phyloP scores from a whole-genome alignment of 176 grass and related monocot genomes.

The Alloteropsis semialata region DNA sequence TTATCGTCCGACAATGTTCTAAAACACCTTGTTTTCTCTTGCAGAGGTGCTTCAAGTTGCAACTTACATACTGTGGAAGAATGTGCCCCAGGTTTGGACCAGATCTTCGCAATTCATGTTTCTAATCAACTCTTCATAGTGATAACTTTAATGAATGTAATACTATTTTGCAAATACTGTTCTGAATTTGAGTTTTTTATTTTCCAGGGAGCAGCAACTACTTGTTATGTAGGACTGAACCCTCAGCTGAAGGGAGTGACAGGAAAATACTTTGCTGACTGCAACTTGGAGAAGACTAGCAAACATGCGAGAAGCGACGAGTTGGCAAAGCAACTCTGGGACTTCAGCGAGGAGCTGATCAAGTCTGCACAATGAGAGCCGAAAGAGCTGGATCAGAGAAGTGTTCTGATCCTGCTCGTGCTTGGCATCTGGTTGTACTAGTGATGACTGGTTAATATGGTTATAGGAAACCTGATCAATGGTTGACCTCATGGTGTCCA shows the following conservation, averaged over 20 bases:
- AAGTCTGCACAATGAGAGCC: slow-evolving; percentile 48
- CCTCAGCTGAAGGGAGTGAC: slow-evolving; percentile 66
- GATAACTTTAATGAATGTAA: not conserved
- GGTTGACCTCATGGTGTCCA: slow-evolving; percentile 18
- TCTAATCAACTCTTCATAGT: not conserved
- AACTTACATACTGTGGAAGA: slow-evolving; percentile 88
- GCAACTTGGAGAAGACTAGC: slow-evolving; percentile 67
- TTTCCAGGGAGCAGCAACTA: slow-evolving; percentile 83
- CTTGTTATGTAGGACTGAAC: slow-evolving; percentile 70
- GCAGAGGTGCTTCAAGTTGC: slow-evolving; percentile 58
- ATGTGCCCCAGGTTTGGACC: slow-evolving; percentile 72
- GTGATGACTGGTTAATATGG: slow-evolving; percentile 21
- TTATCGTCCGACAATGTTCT: not conserved
- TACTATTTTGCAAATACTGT: not conserved
- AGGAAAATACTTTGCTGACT: slow-evolving; percentile 82
- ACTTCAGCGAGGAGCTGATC: slow-evolving; percentile 75
- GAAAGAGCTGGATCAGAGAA: slow-evolving; percentile 12
- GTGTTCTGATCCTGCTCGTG: not conserved
- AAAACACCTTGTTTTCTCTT: slow-evolving; percentile 12
- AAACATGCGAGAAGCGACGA: slow-evolving; percentile 1
- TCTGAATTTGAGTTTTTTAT: not conserved
- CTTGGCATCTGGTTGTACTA: not conserved
- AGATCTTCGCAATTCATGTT: slow-evolving; percentile 13
- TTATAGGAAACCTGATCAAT: slow-evolving; percentile 3
- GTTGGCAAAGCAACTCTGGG: slow-evolving; percentile 67